Evolutionary conservation across 129 eudicot genomes (phyloP), one percentile per base, ranked within the genome.

Genomic region (Lactuca sativa): DNA sequence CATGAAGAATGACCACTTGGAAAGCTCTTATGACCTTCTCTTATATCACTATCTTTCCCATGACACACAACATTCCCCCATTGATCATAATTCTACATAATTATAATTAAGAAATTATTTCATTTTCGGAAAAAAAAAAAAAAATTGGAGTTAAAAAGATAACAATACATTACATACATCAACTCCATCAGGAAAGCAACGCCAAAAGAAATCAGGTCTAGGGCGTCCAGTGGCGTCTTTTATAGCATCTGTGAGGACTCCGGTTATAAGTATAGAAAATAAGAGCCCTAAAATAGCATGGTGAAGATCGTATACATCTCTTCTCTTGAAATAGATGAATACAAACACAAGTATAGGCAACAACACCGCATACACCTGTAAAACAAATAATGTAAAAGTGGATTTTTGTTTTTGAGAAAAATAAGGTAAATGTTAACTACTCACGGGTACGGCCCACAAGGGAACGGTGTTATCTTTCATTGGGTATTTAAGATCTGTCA

Each of bases 1-100:
- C 98, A 84, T 67, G 95, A 89, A 61, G 96, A 64, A 81, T 92
- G 98, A 51, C 96, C 98, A 52, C 98, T 92, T 34, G 98, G 98
- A 72, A 92, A 92, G 64, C 98, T 92, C 83, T 92, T 92, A 71
- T 92, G 92, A 32, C 98, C 98, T 82, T 92, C 96, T 83, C 73
- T 81, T 71, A 92, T 86, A 15, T 70, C 95, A 74, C 80, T 41
- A 8, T 74, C 63, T 7, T 77, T 64, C 43, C 98, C 98, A 62
- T 73, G 81, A 81, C 98, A 92, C 54, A 84, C 31, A 34, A 92
- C 98, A 53, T 91, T 76, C 17, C 97, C 92, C 84, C 84, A 83
- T 2, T 43, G 59, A 78, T 91, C 97, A 65, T 88, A 91, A 2
- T 31, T 32, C 97, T 91, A 79, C 54, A 43, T 32, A 59, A 67